Conservation (phyloP, 23 red algal genomes). For the Chondrus crispus region DNA sequence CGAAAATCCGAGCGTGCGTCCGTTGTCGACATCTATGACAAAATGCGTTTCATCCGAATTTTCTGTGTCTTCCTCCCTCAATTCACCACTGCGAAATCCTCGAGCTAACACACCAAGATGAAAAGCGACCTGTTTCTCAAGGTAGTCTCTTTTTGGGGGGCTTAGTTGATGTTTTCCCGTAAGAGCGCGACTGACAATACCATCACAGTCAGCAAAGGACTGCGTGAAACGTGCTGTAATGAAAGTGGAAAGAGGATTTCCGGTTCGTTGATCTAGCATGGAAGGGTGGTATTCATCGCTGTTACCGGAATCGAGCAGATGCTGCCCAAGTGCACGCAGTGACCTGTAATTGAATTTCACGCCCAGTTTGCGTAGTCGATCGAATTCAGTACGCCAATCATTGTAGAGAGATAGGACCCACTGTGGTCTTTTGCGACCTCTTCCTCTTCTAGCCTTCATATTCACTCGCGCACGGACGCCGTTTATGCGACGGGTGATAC, state of each 20-base stretch:
- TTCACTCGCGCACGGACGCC: not conserved
- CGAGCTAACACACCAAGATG: not conserved
- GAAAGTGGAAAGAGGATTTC: not conserved
- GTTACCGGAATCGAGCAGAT: not conserved
- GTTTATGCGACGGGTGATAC: not conserved
- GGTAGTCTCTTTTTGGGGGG: not conserved
- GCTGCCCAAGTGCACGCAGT: not conserved
- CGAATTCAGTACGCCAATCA: not conserved
- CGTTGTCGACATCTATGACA: conserved; percentile 1
- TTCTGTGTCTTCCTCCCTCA: not conserved
- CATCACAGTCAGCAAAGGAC: not conserved
- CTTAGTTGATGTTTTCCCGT: not conserved
- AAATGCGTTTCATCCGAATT: conserved; percentile 47
- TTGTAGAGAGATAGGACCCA: not conserved
- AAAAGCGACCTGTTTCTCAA: conserved; percentile 8
- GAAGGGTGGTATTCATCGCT: not conserved
- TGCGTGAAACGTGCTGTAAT: not conserved
- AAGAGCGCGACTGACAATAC: not conserved
- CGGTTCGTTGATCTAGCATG: not conserved
- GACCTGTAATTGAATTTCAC: not conserved
- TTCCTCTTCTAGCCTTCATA: not conserved
- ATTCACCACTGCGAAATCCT: not conserved
- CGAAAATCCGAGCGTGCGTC: conserved; percentile 2
- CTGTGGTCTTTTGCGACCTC: not conserved
- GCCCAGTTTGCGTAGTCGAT: not conserved